Base-by-base conservation (phyloP, 805 yeast genomes). In the Sugiyamaella mastotermitis region DNA sequence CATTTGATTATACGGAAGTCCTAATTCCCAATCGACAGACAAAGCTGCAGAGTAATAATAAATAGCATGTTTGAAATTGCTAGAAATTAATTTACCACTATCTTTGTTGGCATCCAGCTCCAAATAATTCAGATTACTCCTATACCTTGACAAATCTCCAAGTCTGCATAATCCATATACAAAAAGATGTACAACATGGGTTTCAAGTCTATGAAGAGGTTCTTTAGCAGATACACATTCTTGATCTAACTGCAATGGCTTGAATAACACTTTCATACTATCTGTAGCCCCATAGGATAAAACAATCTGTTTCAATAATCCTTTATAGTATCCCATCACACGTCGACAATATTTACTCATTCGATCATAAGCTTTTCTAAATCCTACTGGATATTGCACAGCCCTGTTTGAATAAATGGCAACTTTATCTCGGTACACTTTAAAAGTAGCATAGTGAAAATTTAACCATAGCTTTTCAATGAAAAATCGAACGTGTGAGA, bases 321-420 rank as follows among this genome's bases (percentile, higher is more conserved):
- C 30, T 8, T 31, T 20, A 18, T 38, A 35, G 19, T 13, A 38
- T 9, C 18, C 29, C 15, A 34, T 6, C 13, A 33, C 14, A 17
- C 10, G 15, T 19, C 33, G 25, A 27, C 42, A 38, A 3, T 33
- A 20, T 16, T 27, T 33, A 3, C 21, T 7, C 19, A 38, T 20
- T 18, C 42, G 36, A 11, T 21, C 38, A 25, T 32, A 34, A n/a
- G 27, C 18, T 20, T 38, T 38, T 10, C 31, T 19, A 20, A 24
- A 38, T 13, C 19, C 33, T 9, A 38, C 42, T 8, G 38, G 33
- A 9, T 20, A 22, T 7, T 14, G 5, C 11, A 5, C 5, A 6
- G 26, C 36, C 5, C 15, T 14, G 11, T 22, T 19, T 6, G 13
- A 11, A n/a, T 24, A 28, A 9, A 6, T 19, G 14, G 17, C 26